Conservation (phyloP, 2,329 filamentous ascomycete genomes). For the Verticillium albo-atrum region DNA sequence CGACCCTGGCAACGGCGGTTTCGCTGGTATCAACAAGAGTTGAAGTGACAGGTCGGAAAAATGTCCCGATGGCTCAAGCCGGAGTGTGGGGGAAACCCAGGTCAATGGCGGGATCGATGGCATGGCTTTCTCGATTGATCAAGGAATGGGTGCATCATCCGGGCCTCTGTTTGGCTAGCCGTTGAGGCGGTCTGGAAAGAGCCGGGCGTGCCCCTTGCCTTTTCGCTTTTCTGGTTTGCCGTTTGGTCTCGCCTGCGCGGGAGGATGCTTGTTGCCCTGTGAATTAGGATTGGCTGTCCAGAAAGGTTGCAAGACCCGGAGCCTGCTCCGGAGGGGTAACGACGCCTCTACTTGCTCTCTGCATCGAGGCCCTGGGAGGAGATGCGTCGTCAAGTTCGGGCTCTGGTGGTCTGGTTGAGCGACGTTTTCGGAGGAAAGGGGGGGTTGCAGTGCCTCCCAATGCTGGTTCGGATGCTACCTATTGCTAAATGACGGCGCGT, state of each 20-base stretch:
- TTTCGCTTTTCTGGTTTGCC: not conserved
- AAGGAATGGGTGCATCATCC: not conserved
- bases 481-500: no score
- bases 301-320: no score
- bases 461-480: no score
- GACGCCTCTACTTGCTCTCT: no score
- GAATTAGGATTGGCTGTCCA: no score
- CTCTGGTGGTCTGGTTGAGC: no score
- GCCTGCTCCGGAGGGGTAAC: no score
- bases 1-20: not conserved
- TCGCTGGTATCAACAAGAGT: not conserved
- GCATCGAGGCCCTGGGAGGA: no score
- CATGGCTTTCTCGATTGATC: not conserved
- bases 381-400: no score
- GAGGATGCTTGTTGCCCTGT: not conserved
- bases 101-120: not conserved
- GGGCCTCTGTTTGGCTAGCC: not conserved
- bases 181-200: not conserved
- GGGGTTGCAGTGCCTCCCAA: no score
- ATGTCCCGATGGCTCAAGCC: not conserved
- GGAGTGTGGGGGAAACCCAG: not conserved
- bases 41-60: not conserved
- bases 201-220: not conserved
- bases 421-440: no score
- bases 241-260: not conserved